Conservation (phyloP, 2,329 filamentous ascomycete genomes). For the Aquanectria penicillioides region DNA sequence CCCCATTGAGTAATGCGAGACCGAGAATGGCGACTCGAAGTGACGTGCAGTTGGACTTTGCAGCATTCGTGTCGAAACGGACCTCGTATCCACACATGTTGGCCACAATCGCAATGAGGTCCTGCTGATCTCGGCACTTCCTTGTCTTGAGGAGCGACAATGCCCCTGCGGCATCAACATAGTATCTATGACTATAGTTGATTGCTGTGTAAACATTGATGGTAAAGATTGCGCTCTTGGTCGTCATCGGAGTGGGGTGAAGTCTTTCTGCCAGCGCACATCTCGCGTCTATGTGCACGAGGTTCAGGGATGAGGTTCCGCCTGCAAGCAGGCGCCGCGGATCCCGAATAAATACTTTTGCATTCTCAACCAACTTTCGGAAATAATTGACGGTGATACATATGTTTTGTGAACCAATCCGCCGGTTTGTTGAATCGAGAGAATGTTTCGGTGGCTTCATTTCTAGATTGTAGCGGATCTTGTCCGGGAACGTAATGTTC, state of each 20-base stretch:
- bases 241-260: background rate
- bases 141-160: background rate
- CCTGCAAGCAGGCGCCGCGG: no score
- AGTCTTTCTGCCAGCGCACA: background rate
- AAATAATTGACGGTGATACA: background rate
- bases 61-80: background rate
- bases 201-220: background rate
- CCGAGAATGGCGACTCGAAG: background rate
- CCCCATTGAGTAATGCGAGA: constrained; percentile 3
- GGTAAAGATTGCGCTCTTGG: background rate
- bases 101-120: constrained; percentile 6
- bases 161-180: background rate
- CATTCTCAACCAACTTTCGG: background rate
- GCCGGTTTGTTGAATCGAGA: background rate
- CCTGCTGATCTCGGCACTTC: background rate
- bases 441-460: background rate
- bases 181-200: background rate
- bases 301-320: no score
- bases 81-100: constrained; percentile 11
- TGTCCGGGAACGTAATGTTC: background rate
- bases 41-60: background rate
- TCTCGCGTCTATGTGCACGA: no score
- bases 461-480: background rate
- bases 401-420: background rate
- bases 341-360: no score